Evolutionary conservation across 495 filamentous ascomycete genomes (phyloP), one percentile per base, ranked within the genome.

Genomic region (Arthonia radiata): DNA sequence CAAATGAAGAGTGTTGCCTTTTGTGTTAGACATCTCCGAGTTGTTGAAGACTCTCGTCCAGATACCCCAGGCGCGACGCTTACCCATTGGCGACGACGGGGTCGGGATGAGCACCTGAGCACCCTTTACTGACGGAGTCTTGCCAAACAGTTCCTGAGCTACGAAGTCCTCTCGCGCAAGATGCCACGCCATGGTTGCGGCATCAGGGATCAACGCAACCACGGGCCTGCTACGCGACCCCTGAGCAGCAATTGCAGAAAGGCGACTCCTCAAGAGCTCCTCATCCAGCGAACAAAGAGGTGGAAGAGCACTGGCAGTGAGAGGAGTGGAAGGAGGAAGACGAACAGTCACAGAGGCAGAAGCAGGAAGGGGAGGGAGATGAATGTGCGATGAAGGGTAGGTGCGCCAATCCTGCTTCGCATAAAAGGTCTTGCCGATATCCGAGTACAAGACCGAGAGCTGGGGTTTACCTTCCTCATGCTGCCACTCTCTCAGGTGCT

Each of bases 131-230:
- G 42, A 26, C 0, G 80, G 77, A 1, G 46, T 48, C 17, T 47
- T 50, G 0, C 49, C 48, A 26, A 54, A 49, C 12, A 75, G 38
- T 26, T 59, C 56, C 24, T 59, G 47, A 2, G 55, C 58, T 31
- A 81, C 71, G 41, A 79, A 92, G 21, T 89, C 76, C 52, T 93
- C 82, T 18, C 86, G 62, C 15, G 65, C 60, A 45, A 81, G 63
- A 42, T 91, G 81, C 83, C 86, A 97, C 30, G 64, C 49, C 37
- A 83, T 59, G 6, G 71, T 62, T 15, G 74, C 61, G 26, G 63
- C 50, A 32, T 80, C 65, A 2, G 86, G 86, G 19, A 73, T 31
- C 9, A 92, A 49, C 0, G 81, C 74, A 2, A 86, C 59, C 13
- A 50, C 47, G 6, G 11, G 7, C 19, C 19, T 6, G 11, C 11